These are phyloP conservation scores for Pyrenochaeta sp. DNA, from an alignment of 2,329 filamentous ascomycete species.

Conservation along the genomic window DNA sequence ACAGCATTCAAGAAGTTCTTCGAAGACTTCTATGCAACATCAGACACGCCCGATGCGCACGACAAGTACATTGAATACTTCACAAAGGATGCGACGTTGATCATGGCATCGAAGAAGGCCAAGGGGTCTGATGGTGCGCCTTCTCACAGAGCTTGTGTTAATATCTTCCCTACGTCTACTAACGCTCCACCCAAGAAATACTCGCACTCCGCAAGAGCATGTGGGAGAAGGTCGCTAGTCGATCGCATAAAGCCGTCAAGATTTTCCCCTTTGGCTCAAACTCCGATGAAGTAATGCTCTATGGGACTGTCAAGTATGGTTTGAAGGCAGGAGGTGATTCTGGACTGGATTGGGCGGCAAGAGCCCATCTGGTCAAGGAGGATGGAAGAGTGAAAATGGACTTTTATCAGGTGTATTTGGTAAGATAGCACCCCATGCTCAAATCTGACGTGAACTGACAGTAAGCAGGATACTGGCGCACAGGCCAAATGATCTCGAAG, in stretches of 20 bases:
- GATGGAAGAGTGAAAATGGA: slow-evolving; percentile 63
- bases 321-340: slow-evolving; percentile 60
- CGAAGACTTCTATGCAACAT: slow-evolving; percentile 57
- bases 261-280: slow-evolving; percentile 60
- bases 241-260: slow-evolving; percentile 57
- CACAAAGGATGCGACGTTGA: slow-evolving; percentile 58
- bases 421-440: slow-evolving; percentile 40
- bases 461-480: slow-evolving; percentile 24
- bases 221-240: slow-evolving; percentile 61
- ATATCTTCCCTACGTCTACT: background rate
- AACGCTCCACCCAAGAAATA: slow-evolving; percentile 52
- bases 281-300: slow-evolving; percentile 62
- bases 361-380: slow-evolving; percentile 61
- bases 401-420: slow-evolving; percentile 65
- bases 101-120: slow-evolving; percentile 61
- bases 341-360: slow-evolving; percentile 63
- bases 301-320: slow-evolving; percentile 62
- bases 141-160: background rate
- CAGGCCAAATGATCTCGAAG: slow-evolving; percentile 10
- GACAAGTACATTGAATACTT: slow-evolving; percentile 59
- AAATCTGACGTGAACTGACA: slow-evolving; percentile 12
- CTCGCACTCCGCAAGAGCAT: slow-evolving; percentile 60
- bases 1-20: slow-evolving; percentile 55
- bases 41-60: slow-evolving; percentile 59
- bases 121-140: slow-evolving; percentile 55